Base-by-base conservation (phyloP, 345 rosid species). In the sweet orange (Citrus sinensis) region DNA sequence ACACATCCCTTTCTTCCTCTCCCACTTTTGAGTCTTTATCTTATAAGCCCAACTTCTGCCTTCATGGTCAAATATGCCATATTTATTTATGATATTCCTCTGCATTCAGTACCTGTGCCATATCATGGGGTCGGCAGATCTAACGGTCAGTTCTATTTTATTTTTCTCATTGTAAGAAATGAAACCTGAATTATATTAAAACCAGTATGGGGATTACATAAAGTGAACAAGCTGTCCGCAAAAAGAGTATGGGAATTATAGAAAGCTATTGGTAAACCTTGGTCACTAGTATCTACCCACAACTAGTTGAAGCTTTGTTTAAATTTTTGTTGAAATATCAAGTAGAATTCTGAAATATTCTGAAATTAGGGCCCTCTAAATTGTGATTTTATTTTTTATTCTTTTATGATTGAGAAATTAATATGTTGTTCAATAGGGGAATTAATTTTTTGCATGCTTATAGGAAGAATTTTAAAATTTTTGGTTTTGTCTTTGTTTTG, bases 401-500 rank as follows among this genome's bases (percentile, higher is more conserved):
- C 37, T n/a, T 54, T 4, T 13, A 54, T 66, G 24, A 10, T 68
- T 29, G 65, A 39, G 54, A 74, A 76, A 54, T 77, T 40, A 19
- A 61, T 34, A 71, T 59, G 3, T 8, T 64, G 30, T 34, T 73
- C 40, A n/a, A 10, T 46, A 11, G 5, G 17, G 49, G 51, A 32
- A 25, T 24, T 29, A 64, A 60, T 63, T 46, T 68, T 63, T 74
- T 65, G 40, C 76, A 60, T 60, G 46, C 14, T 69, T 40, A 54
- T n/a, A 58, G 59, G 71, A 14, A 19, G 16, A 67, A 35, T 70
- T 54, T 55, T 77, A 51, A 76, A 46, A 7, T 65, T 63, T 68
- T 27, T 79, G 61, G 20, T 61, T 71, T 66, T n/a, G 37, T 20
- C 59, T 25, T 35, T 58, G 67, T 80, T 63, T 74, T 65, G 35